Conservation (phyloP, 768 basidiomycete genomes). For the Pleurotus citrinopileatus region DNA sequence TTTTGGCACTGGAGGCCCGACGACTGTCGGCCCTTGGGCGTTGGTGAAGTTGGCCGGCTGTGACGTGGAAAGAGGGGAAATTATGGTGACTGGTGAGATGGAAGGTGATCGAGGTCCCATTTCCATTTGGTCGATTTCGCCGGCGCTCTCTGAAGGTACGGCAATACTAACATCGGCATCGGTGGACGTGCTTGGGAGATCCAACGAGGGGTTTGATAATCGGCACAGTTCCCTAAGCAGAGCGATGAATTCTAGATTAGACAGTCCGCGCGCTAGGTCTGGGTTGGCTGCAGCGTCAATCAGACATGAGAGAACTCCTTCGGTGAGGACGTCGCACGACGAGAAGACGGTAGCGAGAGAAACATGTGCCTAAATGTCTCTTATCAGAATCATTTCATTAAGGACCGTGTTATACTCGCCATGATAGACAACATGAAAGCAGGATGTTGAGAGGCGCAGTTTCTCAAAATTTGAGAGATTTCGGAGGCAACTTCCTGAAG, state of each 20-base stretch:
- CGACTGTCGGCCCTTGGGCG: neutral
- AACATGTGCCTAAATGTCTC: constrained; percentile 9
- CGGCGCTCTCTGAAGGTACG: neutral
- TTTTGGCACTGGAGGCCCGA: neutral
- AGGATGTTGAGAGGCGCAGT: constrained; percentile 66
- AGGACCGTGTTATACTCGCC: no score
- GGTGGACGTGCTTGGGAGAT: neutral
- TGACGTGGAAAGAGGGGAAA: neutral
- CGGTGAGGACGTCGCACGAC: neutral
- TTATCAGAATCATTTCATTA: no score
- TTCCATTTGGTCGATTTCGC: neutral
- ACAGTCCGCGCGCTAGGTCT: neutral
- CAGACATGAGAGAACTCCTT: constrained; percentile 2
- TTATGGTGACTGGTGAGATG: neutral
- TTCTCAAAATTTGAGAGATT: constrained; percentile 59
- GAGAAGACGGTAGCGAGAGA: neutral
- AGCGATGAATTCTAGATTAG: neutral
- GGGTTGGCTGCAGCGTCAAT: constrained; percentile 3
- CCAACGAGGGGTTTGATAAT: neutral
- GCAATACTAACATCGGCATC: neutral
- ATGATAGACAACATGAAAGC: constrained; percentile 46
- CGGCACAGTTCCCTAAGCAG: neutral
- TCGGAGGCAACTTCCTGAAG: neutral
- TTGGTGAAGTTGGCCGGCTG: neutral
- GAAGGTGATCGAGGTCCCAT: neutral